A percentile compares a stretch with the other conserved stretches of the same genome.
phyloP scores from a whole-genome alignment of 2,329 filamentous ascomycete genomes.

The Apiospora koreana region DNA sequence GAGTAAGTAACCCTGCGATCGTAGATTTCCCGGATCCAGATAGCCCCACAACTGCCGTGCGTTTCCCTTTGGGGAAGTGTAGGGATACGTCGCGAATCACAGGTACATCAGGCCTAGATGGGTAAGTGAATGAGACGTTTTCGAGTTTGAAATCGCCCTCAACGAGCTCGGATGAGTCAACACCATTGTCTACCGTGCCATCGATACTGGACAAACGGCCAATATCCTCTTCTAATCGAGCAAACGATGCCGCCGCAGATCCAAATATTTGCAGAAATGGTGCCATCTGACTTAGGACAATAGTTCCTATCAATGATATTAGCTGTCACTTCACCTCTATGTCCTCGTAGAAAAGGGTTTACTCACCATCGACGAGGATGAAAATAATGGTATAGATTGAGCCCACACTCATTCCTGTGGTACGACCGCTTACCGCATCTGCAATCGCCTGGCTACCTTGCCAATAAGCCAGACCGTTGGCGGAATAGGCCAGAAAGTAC shows the following conservation, averaged over 20 bases:
- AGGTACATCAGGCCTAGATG: conserved; percentile 36
- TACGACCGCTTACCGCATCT: conserved; percentile 36
- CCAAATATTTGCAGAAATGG: conserved; percentile 62
- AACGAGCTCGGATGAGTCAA: conserved; percentile 41
- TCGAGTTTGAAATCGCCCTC: conserved; percentile 37
- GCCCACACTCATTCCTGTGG: conserved; percentile 40
- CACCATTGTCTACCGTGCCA: conserved; percentile 37
- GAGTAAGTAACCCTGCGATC: conserved; percentile 53
- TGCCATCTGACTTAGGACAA: conserved; percentile 60
- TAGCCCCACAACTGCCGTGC: conserved; percentile 51
- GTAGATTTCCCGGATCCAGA: conserved; percentile 52
- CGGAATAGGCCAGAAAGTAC: conserved; percentile 66
- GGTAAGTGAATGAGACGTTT: conserved; percentile 40
- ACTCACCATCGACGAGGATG: conserved; percentile 59
- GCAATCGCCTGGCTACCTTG: conserved; percentile 54
- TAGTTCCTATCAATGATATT: conserved; percentile 43
- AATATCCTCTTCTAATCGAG: conserved; percentile 57
- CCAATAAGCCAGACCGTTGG: conserved; percentile 67
- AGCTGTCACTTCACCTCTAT: conserved; percentile 33
- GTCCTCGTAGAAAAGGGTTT: background rate
- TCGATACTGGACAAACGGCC: conserved; percentile 48
- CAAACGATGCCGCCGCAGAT: conserved; percentile 53
- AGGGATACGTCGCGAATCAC: conserved; percentile 37
- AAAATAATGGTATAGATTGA: conserved; percentile 66
- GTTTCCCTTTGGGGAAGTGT: conserved; percentile 36